These are phyloP conservation scores for apple (Malus domestica) DNA, from an alignment of 306 rosid genomes.

Conservation along the genomic window ASM211411v1 NC_041790.1:9844501-9845000, in stretches of 20 bases:
- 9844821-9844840: conserved; percentile 59
- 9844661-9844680: neutral
- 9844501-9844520: no score
- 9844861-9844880: neutral
- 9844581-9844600: neutral
- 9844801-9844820: conserved; percentile 46
- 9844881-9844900: neutral
- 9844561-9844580: no score
- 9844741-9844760: conserved; percentile 10
- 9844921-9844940: neutral
- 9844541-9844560: neutral
- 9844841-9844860: neutral
- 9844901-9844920: neutral
- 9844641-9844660: neutral
- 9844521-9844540: no score
- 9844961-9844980: neutral
- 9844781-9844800: conserved; percentile 49
- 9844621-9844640: no score
- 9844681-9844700: conserved; percentile 43
- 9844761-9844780: conserved; percentile 14
- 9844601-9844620: no score
- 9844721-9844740: conserved; percentile 70
- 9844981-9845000: neutral
- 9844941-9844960: no score
- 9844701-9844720: conserved; percentile 62